Base-by-base conservation (phyloP, 306 rosid genomes). In the Psophocarpus tetragonolobus region DNA sequence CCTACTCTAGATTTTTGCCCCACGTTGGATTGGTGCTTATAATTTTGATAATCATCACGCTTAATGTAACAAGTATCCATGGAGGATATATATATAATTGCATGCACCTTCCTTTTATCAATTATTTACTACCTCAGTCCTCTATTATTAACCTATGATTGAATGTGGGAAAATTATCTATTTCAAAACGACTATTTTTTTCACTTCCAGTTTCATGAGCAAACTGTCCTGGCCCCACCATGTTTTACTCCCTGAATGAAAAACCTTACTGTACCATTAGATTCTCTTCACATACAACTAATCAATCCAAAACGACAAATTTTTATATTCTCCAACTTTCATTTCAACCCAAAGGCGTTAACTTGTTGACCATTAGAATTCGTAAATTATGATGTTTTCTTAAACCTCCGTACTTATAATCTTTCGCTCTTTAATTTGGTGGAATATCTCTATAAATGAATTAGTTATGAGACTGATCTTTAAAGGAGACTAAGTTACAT, bases 291-390 rank as follows among this genome's bases (percentile, higher is more conserved):
- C 48, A 67, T 44, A 26, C 73, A 47, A 73, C 35, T 3, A 32
- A 60, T 63, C 73, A 75, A 68, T n/a, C 15, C 75, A 48, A 78
- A 64, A 65, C 60, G 77, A 78, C 80, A 78, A 67, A 66, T 18
- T 35, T 13, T 33, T 9, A 63, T 66, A 58, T 74, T 74, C 78
- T 42, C 17, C 45, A 1, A 12, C 42, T 41, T 74, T 41, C 33
- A 62, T 62, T 14, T 60, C 67, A 30, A n/a, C 23, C 13, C 6
- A 30, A 12, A 13, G 36, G 18, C 62, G 2, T 54, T 56, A 56
- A 24, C 33, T 58, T 58, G 8, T 58, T 54, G 7, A 54, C 6
- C 17, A 11, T 56, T 11, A 12, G 2, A 56, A 20, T 24, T 38
- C 12, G 44, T 9, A 10, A 38, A 38, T 38, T 38, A 35, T 35